A percentile compares a stretch with the other conserved stretches of the same genome.
Evolutionary conservation across 2,329 filamentous ascomycete genomes (phyloP).

Genomic region (Xylaria multiplex): DNA sequence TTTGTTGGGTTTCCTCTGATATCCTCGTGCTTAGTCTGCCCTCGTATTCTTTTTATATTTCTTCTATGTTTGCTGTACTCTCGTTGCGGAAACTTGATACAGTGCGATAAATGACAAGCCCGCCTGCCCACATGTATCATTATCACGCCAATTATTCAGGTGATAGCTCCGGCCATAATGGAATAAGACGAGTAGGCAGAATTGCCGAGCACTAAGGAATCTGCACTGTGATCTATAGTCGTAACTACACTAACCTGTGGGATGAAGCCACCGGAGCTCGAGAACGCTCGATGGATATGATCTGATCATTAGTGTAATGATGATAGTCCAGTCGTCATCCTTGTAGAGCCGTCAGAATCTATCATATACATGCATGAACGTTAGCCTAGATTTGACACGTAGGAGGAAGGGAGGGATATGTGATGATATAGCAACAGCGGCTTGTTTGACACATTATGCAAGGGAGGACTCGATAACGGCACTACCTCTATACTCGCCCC

Average conservation of each 20-base stretch:
- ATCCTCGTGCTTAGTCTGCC: background rate
- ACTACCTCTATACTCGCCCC: conserved; percentile 5
- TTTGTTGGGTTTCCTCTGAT: background rate
- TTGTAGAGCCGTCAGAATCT: too few relatives aligned
- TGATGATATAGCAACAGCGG: too few relatives aligned
- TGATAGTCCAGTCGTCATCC: too few relatives aligned
- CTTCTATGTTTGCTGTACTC: background rate
- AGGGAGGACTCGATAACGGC: background rate
- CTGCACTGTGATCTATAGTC: background rate
- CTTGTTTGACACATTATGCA: too few relatives aligned
- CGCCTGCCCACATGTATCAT: background rate
- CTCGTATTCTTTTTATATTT: background rate
- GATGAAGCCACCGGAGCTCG: background rate
- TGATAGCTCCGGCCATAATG: background rate
- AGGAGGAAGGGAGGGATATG: too few relatives aligned
- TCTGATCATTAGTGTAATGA: too few relatives aligned
- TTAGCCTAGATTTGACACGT: too few relatives aligned
- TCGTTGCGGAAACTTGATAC: background rate
- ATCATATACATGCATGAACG: too few relatives aligned
- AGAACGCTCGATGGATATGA: background rate
- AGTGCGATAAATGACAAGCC: background rate
- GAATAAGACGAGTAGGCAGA: background rate
- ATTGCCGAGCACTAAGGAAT: background rate
- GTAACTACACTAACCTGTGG: background rate
- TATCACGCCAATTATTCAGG: background rate